Percentiles rank a stretch among this genome's conserved stretches.
These are phyloP conservation scores for Pouteria campechiana DNA, from an alignment of 179 eudicot genomes.

Conservation along the genomic window DNA sequence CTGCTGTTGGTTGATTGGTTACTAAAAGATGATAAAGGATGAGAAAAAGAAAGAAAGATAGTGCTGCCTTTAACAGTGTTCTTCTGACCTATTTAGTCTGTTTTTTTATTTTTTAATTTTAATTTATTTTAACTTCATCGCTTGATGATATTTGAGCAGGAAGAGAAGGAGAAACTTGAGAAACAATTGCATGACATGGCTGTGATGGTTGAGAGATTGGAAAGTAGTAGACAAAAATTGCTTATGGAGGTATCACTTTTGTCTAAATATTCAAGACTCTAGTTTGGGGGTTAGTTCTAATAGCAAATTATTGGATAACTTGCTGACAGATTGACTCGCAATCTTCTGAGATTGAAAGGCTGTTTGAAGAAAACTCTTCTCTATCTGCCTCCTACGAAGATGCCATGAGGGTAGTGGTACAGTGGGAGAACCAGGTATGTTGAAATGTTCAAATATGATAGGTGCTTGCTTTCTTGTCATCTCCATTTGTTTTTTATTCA, in stretches of 20 bases:
- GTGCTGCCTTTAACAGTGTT: no score
- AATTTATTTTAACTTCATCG: no score
- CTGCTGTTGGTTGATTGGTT: no score
- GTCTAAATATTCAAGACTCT: not conserved
- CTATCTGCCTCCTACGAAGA: slow-evolving; percentile 72
- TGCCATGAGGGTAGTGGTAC: slow-evolving; percentile 47
- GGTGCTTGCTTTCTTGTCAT: no score
- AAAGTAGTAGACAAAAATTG: slow-evolving; percentile 87
- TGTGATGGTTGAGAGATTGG: slow-evolving; percentile 78
- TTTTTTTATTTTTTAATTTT: not conserved
- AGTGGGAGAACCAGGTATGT: slow-evolving; percentile 87
- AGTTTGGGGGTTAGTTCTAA: not conserved
- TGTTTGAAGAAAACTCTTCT: slow-evolving; percentile 83
- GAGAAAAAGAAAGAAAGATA: no score
- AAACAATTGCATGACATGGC: slow-evolving; percentile 95
- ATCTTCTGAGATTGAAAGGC: slow-evolving; percentile 89
- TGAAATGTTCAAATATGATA: not conserved
- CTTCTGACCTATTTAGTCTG: not conserved
- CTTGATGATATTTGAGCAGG: no score
- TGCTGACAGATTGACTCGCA: slow-evolving; percentile 82
- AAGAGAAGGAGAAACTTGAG: slow-evolving; percentile 86
- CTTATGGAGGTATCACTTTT: slow-evolving; percentile 50
- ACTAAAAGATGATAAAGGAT: no score
- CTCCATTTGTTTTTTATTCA: no score
- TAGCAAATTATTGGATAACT: slow-evolving; percentile 4